Evolutionary conservation across 2,329 filamentous ascomycete species (phyloP).

Genomic region (Botrytis sinoallii): DNA sequence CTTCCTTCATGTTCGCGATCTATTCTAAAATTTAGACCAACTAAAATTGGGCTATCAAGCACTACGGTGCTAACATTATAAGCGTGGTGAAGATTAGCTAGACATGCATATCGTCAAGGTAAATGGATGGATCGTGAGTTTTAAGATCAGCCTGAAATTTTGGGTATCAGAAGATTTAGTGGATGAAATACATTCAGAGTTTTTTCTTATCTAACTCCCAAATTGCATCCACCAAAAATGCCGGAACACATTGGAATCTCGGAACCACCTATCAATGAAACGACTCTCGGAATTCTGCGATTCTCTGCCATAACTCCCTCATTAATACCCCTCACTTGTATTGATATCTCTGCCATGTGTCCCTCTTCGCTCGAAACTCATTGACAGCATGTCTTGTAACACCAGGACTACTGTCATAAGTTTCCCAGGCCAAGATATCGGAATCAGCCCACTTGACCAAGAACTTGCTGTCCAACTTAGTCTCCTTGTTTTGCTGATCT

Average conservation of each 20-base stretch:
- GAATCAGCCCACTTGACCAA: not conserved
- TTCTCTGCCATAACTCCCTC: not conserved
- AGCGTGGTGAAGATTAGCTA: not conserved
- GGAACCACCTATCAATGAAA: accelerated
- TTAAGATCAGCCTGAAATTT: not conserved
- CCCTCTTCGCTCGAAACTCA: not conserved
- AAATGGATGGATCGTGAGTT: not conserved
- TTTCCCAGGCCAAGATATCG: not conserved
- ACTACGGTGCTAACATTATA: not conserved
- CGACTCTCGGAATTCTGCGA: not conserved
- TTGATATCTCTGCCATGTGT: not conserved
- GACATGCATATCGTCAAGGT: not conserved
- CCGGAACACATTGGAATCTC: not conserved
- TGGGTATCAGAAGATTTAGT: not conserved
- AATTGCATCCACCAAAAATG: not conserved
- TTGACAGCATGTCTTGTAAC: not conserved
- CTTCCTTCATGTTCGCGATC: not conserved
- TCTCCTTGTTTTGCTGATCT: not conserved
- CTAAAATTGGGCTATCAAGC: not conserved
- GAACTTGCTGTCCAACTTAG: not conserved
- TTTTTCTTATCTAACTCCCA: not conserved
- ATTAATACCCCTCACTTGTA: not conserved
- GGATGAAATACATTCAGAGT: not conserved
- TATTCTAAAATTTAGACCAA: not conserved
- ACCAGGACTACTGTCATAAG: not conserved